Base-by-base conservation (phyloP, 2,329 filamentous ascomycete genomes). In the Calonectria henricotiae region DNA sequence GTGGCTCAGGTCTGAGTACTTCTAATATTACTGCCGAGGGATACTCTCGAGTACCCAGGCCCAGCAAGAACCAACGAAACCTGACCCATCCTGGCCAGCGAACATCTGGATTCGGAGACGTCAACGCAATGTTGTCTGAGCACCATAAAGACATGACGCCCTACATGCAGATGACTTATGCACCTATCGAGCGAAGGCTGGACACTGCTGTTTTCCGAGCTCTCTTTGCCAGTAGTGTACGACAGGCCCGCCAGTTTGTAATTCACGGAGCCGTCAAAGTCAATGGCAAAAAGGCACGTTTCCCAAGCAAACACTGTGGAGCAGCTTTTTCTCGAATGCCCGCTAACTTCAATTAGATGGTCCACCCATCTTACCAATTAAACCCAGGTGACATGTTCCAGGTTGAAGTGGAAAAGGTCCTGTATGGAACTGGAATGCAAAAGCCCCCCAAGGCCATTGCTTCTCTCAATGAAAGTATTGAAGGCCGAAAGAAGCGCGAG, bases 351-450 rank as follows among this genome's bases (percentile, higher is more conserved):
- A 13, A 17, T 54, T 43, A 98, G 96, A 98, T 98, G 93, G 88
- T 89, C 73, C 94, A 96, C 80, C 95, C 96, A 9, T 93, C 94
- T 66, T 99, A 99, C 82, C 91, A 95, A 74, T 89, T 99, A 44
- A 99, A 99, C 82, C 97, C 96, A 3, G 96, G 96, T 76, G 96
- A 99, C 82, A 94, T 99, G 91, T 99, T 99, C 87, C 94, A 97
- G 81, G 96, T 99, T 77, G 93, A 98, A 23, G 88, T 93, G 41
- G 94, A 98, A 44, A 91, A 92, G 76, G 96, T 99, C 67, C 88
- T 99, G 83, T 95, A 89, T 78, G 96, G 94, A 39, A 98, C 95
- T 1, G 96, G 96, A 69, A 88, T 89, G 30, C 89, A 89, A 60
- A 96, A 95, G 83, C 82, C 87, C 6, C 30, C 73, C 23, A 68